Conservation (phyloP, 2,329 filamentous ascomycete species). For the Sordariomycetes sp. region DNA sequence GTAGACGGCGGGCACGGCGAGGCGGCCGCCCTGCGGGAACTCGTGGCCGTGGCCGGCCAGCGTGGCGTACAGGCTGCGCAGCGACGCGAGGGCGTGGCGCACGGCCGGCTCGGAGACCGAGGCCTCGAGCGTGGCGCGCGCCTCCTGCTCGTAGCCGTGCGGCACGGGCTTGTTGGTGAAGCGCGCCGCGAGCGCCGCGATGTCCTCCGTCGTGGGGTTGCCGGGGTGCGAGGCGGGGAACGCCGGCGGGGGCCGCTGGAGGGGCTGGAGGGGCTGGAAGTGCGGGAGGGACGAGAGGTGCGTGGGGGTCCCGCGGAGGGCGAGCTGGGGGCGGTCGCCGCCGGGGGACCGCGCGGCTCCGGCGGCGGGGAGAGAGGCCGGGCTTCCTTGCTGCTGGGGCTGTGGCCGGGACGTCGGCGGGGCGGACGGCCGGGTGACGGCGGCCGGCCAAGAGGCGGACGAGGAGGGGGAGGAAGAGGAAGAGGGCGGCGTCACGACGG, state of each 20-base stretch:
- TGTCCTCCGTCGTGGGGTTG: conserved; percentile 13
- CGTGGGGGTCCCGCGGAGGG: not conserved
- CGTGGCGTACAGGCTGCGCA: conserved; percentile 26
- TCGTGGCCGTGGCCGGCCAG: conserved; percentile 21
- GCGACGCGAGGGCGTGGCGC: conserved; percentile 26
- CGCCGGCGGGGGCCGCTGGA: not conserved
- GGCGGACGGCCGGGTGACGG: not conserved
- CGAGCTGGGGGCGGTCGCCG: not conserved
- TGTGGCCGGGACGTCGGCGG: not conserved
- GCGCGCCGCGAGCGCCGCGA: conserved; percentile 22
- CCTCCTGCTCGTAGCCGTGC: conserved; percentile 24
- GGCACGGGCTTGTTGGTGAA: conserved; percentile 32
- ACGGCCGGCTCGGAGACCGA: conserved; percentile 22
- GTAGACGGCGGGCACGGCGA: conserved; percentile 18
- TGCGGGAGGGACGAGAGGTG: not conserved
- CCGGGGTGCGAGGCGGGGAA: not conserved
- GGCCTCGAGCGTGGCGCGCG: conserved; percentile 25
- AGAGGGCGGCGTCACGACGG: not conserved
- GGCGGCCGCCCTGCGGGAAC: conserved; percentile 11
- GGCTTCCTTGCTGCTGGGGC: not conserved
- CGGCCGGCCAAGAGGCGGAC: not conserved
- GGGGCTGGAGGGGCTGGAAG: not conserved
- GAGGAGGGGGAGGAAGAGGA: not conserved
- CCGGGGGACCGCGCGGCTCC: not conserved
- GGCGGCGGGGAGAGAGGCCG: not conserved